These are phyloP conservation scores for Eutrema heterophyllum DNA, from an alignment of 345 rosid species.

Conservation along the genomic window DNA sequence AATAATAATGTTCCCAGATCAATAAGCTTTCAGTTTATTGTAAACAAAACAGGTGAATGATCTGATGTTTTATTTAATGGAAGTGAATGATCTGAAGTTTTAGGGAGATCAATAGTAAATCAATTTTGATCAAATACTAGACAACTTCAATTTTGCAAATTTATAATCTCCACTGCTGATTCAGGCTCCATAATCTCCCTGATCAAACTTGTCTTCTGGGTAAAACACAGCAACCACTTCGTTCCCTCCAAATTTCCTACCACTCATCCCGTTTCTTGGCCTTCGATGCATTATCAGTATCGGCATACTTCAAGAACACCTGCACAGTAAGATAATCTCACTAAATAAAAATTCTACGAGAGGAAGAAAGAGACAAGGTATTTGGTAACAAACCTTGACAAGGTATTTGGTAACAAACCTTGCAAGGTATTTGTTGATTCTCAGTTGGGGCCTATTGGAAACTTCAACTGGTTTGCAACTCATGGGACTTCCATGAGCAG, in stretches of 20 bases:
- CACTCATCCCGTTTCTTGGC: slow-evolving; percentile 73
- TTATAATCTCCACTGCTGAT: neutral
- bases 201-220: slow-evolving; percentile 65
- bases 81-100: too few relatives aligned
- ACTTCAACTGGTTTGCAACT: slow-evolving; percentile 98
- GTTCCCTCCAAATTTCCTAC: slow-evolving; percentile 81
- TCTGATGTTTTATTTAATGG: too few relatives aligned
- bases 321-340: slow-evolving; percentile 24
- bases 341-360: neutral
- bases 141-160: too few relatives aligned
- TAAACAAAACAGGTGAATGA: too few relatives aligned
- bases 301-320: slow-evolving; percentile 81
- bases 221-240: slow-evolving; percentile 68
- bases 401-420: slow-evolving; percentile 49
- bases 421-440: slow-evolving; percentile 89
- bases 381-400: too few relatives aligned
- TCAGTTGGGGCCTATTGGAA: slow-evolving; percentile 83
- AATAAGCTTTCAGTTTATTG: too few relatives aligned
- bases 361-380: neutral
- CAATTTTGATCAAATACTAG: too few relatives aligned
- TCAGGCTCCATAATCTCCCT: slow-evolving; percentile 66
- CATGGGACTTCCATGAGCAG: slow-evolving; percentile 99
- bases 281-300: slow-evolving; percentile 53
- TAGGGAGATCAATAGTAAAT: too few relatives aligned
- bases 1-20: too few relatives aligned